A percentile compares a stretch with the other conserved stretches of the same genome.
Evolutionary conservation across 371 early-diverging fungal species (phyloP).

Genomic region (Basidiobolus heterosporus): DNA sequence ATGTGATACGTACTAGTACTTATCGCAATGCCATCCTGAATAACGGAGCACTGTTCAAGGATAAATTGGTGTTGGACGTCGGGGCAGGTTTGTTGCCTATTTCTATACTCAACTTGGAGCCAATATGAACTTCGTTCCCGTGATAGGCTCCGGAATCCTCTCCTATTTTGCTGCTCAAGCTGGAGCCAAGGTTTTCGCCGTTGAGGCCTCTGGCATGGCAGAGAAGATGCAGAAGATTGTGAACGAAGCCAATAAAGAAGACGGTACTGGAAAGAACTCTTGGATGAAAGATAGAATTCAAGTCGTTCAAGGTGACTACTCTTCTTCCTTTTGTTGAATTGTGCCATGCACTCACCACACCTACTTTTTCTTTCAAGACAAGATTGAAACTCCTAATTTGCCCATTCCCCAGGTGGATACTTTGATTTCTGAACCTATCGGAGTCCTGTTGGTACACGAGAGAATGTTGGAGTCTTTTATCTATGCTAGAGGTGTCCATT

Average conservation of each 20-base stretch:
- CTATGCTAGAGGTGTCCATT: constrained; percentile 7
- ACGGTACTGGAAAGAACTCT: constrained; percentile 38
- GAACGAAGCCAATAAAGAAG: constrained; percentile 20
- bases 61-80: constrained; percentile 83
- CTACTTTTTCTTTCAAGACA: constrained; percentile 33
- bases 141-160: constrained; percentile 63
- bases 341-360: not conserved
- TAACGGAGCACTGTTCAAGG: constrained; percentile 54
- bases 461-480: constrained; percentile 36
- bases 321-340: not conserved
- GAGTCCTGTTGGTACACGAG: constrained; percentile 88
- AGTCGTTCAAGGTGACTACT: constrained; percentile 44
- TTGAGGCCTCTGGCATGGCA: constrained; percentile 95
- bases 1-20: constrained; percentile 82
- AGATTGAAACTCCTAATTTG: constrained; percentile 62
- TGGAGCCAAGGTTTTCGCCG: constrained; percentile 86
- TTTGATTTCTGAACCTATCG: constrained; percentile 91
- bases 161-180: constrained; percentile 88
- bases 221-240: constrained; percentile 68
- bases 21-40: constrained; percentile 78
- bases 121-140: not conserved
- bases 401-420: constrained; percentile 74
- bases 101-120: not conserved
- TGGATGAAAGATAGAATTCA: constrained; percentile 65
- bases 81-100: constrained; percentile 59